Conservation (phyloP, 768 basidiomycete genomes). For the Lactifluus subvellereus region DNA sequence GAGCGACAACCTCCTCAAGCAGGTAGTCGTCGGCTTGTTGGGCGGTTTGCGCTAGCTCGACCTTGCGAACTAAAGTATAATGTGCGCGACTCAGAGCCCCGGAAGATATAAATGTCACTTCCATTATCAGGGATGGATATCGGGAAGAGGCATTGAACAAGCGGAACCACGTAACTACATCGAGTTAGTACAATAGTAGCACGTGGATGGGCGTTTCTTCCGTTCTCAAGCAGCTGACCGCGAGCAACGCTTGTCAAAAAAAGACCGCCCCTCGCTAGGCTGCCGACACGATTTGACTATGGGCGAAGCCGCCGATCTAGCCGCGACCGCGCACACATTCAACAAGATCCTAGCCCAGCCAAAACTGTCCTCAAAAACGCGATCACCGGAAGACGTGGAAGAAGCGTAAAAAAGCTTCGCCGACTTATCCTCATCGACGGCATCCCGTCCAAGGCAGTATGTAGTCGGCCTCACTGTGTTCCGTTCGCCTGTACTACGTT, state of each 20-base stretch:
- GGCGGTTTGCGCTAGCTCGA: constrained; percentile 55
- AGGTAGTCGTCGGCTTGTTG: constrained; percentile 59
- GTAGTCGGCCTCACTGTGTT: constrained; percentile 25
- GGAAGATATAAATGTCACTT: constrained; percentile 74
- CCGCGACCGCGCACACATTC: constrained; percentile 61
- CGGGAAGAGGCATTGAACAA: no score
- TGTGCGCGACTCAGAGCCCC: constrained; percentile 72
- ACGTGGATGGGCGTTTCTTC: constrained; percentile 7
- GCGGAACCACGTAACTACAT: no score
- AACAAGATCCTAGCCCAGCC: constrained; percentile 74
- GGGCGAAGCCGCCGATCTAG: constrained; percentile 13
- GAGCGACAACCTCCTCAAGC: constrained; percentile 48
- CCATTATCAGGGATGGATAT: constrained; percentile 38
- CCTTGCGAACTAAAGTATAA: constrained; percentile 66
- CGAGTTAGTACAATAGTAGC: neutral
- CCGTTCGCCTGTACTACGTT: neutral
- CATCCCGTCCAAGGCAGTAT: constrained; percentile 70
- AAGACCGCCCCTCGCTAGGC: neutral
- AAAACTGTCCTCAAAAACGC: constrained; percentile 57
- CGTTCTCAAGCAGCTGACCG: constrained; percentile 1
- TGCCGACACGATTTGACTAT: neutral
- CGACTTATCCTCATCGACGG: constrained; percentile 88
- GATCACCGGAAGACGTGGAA: constrained; percentile 59
- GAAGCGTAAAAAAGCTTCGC: constrained; percentile 83
- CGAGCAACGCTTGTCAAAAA: no score